Evolutionary conservation across 352 stramenopile genomes (phyloP), one percentile per base, ranked within the genome.

Genomic region (Phytophthora uliginosa): DNA sequence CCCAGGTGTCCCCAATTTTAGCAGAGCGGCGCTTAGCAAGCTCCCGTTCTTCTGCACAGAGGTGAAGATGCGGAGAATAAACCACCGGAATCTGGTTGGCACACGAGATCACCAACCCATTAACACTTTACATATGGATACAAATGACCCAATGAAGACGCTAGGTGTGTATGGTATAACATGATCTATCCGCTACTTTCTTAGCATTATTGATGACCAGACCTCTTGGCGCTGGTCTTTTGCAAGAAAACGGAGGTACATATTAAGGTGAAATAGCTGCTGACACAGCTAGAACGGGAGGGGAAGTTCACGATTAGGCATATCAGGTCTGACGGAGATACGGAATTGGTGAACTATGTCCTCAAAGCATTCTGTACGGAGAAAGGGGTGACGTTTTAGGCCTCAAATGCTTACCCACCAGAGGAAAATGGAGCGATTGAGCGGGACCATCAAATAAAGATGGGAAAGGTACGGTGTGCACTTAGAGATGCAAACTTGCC

Each of bases 151-250:
- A 6, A 51, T 51, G 18, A 8, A 17, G 17, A 51, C 3, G 10
- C 12, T 51, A 17, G 48, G 48, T 12, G 24, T 66, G 47, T 59
- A 66, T 28, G 47, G 47, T 28, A 59, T 13, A 2, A 38, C 24
- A 28, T 50, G 60, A 9, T 40, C 60, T 8, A 67, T 60, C 6
- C 53, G 36, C 15, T 67, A 60, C 48, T 67, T 67, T 26, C 60
- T 67, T 0, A 60, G 60, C 17, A 45, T 60, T 20, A 67, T 67
- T 20, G 34, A 67, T 36, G 50, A 59, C 7, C 34, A 60, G 8
- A 54, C 34, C n/a, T 67, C 60, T 9, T 60, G 60, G 60, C 50
- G 48, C 17, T 67, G 50, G 36, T 60, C 36, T 7, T 60, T 36
- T 20, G 33, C 9, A 67, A 59, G 8, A 67, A 67, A 58, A 54